Percentiles rank a stretch among this genome's conserved stretches.
These are phyloP conservation scores for Rhizopus stolonifer DNA, from an alignment of 371 early-diverging fungal genomes.

Conservation along the genomic window DNA sequence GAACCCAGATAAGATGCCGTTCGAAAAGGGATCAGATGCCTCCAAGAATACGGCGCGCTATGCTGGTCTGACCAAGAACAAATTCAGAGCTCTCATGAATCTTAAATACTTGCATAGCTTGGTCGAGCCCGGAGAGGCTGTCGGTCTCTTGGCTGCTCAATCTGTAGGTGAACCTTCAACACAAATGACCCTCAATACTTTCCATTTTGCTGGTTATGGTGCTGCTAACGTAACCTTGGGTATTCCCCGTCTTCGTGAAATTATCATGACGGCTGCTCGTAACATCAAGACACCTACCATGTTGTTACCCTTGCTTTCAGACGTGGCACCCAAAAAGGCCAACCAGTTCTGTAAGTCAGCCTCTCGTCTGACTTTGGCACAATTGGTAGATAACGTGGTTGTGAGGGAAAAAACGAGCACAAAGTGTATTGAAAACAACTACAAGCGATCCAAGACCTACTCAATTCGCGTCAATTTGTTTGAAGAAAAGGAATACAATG, in stretches of 20 bases:
- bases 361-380: constrained; percentile 72
- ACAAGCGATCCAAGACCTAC: constrained; percentile 67
- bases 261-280: constrained; percentile 98
- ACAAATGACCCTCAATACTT: constrained; percentile 99
- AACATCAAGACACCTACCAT: constrained; percentile 96
- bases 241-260: constrained; percentile 99
- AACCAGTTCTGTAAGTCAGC: constrained; percentile 63
- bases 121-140: constrained; percentile 98
- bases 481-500: constrained; percentile 70
- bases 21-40: constrained; percentile 43
- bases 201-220: constrained; percentile 99
- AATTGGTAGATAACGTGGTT: constrained; percentile 80
- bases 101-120: constrained; percentile 92
- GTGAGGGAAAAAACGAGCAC: constrained; percentile 64
- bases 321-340: constrained; percentile 61
- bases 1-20: constrained; percentile 66
- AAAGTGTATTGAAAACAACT: constrained; percentile 49
- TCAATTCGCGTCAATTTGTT: constrained; percentile 84
- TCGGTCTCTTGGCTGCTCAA: constrained; percentile 99
- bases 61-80: constrained; percentile 55
- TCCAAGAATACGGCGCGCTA: constrained; percentile 61
- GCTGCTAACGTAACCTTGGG: constrained; percentile 99
- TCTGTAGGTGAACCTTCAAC: constrained; percentile 99
- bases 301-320: constrained; percentile 76
- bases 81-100: constrained; percentile 90